Percentiles rank a stretch among this genome's conserved stretches.
phyloP scores from a whole-genome alignment of 176 grass and related monocot genomes.

The Triticum urartu region DNA sequence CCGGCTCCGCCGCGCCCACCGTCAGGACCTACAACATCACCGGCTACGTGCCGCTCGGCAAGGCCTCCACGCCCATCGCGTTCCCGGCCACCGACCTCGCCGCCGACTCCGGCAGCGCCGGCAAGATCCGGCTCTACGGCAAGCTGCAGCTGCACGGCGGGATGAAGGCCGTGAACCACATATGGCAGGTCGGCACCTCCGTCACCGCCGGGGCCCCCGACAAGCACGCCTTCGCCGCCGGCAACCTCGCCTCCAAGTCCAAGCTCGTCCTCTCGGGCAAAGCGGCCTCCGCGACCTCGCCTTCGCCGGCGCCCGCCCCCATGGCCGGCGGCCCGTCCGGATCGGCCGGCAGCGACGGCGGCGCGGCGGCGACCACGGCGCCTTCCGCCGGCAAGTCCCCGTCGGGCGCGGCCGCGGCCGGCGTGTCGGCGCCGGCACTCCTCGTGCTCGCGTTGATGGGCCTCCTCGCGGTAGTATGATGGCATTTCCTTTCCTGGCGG shows the following conservation, averaged over 20 bases:
- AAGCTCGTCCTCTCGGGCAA: slow-evolving; percentile 51
- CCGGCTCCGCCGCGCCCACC: not conserved
- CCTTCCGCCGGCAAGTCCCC: slow-evolving; percentile 1
- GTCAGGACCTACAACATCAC: slow-evolving; percentile 69
- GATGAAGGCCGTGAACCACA: slow-evolving; percentile 57
- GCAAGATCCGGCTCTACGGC: slow-evolving; percentile 68
- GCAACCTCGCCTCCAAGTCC: slow-evolving; percentile 45
- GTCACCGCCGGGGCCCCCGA: slow-evolving; percentile 47
- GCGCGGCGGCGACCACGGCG: not conserved
- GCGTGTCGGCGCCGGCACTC: slow-evolving; percentile 22
- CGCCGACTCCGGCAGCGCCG: slow-evolving; percentile 32
- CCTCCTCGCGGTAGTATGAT: slow-evolving; percentile 31
- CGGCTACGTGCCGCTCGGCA: slow-evolving; percentile 28
- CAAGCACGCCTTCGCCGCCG: slow-evolving; percentile 43
- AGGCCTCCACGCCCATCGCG: slow-evolving; percentile 22
- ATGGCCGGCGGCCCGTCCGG: not conserved
- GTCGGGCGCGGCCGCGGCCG: not conserved
- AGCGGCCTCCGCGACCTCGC: not conserved
- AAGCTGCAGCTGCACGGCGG: slow-evolving; percentile 54
- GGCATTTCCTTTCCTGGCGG: not conserved
- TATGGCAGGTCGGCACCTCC: slow-evolving; percentile 70
- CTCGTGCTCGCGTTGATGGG: slow-evolving; percentile 20
- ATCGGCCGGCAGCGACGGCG: slow-evolving; percentile 1
- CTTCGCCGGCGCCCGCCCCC: not conserved
- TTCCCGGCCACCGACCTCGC: slow-evolving; percentile 52